These are phyloP conservation scores for Aspergillus sparsus DNA, from an alignment of 495 filamentous ascomycete genomes.

Conservation along the genomic window DNA sequence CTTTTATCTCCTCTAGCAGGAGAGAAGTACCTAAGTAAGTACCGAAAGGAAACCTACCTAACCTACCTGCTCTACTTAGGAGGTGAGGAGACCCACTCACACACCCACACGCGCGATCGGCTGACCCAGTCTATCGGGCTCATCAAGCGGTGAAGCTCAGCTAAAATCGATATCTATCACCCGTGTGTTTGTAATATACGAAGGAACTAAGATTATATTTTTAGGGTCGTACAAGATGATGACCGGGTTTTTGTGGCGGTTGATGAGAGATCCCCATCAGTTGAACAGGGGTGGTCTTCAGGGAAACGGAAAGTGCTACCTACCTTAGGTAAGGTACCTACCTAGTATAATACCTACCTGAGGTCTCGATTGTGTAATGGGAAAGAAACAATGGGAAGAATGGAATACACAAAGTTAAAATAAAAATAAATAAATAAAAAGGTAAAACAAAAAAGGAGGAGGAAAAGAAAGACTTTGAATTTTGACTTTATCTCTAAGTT, in stretches of 20 bases:
- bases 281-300: too few relatives aligned
- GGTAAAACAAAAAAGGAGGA: too few relatives aligned
- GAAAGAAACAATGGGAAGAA: too few relatives aligned
- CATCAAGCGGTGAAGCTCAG: slow-evolving; percentile 14
- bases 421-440: too few relatives aligned
- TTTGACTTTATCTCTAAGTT: too few relatives aligned
- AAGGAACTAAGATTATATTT: neutral
- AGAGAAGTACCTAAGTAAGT: too few relatives aligned
- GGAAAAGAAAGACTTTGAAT: too few relatives aligned
- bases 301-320: neutral
- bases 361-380: too few relatives aligned
- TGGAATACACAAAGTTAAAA: too few relatives aligned
- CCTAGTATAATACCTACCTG: too few relatives aligned
- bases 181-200: neutral
- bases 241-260: neutral
- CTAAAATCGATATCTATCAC: neutral
- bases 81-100: neutral
- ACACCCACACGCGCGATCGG: slow-evolving; percentile 1
- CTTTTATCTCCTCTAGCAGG: too few relatives aligned
- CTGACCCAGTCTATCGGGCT: slow-evolving; percentile 19
- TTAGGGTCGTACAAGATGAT: neutral
- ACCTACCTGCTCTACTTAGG: neutral
- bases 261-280: neutral
- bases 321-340: neutral
- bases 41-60: neutral